These are phyloP conservation scores for Trypanosoma brucei DNA, from an alignment of 208 protist species.

Conservation along the genomic window DNA sequence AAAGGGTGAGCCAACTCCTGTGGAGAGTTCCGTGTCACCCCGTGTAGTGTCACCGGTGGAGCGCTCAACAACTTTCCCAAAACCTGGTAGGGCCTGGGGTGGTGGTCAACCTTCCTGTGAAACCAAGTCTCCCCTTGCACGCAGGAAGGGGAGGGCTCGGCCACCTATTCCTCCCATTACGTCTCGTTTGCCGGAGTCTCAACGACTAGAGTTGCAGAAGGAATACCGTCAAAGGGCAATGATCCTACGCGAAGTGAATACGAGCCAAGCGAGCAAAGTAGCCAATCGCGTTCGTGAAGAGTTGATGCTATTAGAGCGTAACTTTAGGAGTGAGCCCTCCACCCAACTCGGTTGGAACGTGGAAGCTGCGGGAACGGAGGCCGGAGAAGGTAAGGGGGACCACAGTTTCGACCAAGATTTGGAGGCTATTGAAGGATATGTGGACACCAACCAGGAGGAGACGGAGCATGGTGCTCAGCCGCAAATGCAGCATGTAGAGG, in stretches of 20 bases:
- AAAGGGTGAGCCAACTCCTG: neutral
- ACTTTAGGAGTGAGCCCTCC: constrained; percentile 2
- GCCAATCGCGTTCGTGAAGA: constrained; percentile 65
- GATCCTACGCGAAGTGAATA: constrained; percentile 44
- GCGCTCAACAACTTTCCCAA: too few relatives aligned
- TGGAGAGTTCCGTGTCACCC: too few relatives aligned
- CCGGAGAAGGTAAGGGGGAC: too few relatives aligned
- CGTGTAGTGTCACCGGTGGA: too few relatives aligned
- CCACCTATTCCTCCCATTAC: constrained; percentile 53
- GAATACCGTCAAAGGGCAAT: constrained; percentile 68
- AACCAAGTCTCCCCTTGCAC: neutral
- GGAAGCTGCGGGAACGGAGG: too few relatives aligned
- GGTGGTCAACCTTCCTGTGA: neutral
- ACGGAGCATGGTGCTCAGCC: too few relatives aligned
- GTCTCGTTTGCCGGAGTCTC: constrained; percentile 32
- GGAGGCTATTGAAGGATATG: too few relatives aligned
- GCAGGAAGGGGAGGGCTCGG: constrained; percentile 27
- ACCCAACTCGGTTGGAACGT: neutral
- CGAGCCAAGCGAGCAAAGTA: constrained; percentile 45
- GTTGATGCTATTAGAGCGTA: constrained; percentile 65
- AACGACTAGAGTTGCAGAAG: constrained; percentile 46
- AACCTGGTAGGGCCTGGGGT: too few relatives aligned
- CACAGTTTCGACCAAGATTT: too few relatives aligned
- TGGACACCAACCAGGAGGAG: too few relatives aligned
- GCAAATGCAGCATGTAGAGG: too few relatives aligned